Evolutionary conservation across 2,329 filamentous ascomycete genomes (phyloP).

Genomic region (Aschersonia sp.): DNA sequence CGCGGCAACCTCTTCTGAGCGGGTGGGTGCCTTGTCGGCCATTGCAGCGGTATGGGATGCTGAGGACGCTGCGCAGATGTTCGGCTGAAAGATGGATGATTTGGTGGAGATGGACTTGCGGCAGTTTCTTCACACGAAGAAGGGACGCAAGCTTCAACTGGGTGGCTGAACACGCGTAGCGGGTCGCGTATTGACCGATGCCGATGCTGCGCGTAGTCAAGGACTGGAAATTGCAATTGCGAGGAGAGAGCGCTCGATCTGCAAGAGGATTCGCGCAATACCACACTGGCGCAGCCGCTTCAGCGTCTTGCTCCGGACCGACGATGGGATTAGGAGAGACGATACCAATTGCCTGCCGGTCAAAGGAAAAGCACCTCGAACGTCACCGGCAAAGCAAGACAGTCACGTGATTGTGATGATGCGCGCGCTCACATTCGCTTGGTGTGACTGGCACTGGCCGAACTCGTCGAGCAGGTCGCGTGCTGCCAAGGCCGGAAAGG

Average conservation of each 20-base stretch:
- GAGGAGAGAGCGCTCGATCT: neutral
- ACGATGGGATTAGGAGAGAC: slow-evolving; percentile 1
- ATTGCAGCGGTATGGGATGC: slow-evolving; percentile 13
- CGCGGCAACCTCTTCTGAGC: slow-evolving; percentile 18
- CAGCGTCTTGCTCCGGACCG: slow-evolving; percentile 4
- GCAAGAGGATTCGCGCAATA: neutral
- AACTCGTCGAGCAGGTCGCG: neutral
- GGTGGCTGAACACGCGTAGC: slow-evolving; percentile 8
- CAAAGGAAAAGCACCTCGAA: slow-evolving; percentile 18
- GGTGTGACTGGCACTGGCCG: neutral
- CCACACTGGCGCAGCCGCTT: slow-evolving; percentile 1
- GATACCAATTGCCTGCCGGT: slow-evolving; percentile 1
- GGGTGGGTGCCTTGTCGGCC: slow-evolving; percentile 23
- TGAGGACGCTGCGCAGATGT: slow-evolving; percentile 8
- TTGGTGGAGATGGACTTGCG: neutral
- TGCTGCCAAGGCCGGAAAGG: no score
- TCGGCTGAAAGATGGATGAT: slow-evolving; percentile 1
- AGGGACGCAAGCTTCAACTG: slow-evolving; percentile 4
- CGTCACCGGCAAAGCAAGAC: slow-evolving; percentile 14
- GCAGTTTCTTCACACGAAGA: neutral
- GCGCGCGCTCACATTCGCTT: neutral
- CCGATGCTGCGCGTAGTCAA: neutral
- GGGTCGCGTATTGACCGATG: slow-evolving; percentile 6
- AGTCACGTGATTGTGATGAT: slow-evolving; percentile 16
- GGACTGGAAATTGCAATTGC: neutral